A percentile compares a stretch with the other conserved stretches of the same genome.
Conservation (phyloP, 2,329 filamentous ascomycete genomes). For the Pseudogymnoascus destructans region DNA sequence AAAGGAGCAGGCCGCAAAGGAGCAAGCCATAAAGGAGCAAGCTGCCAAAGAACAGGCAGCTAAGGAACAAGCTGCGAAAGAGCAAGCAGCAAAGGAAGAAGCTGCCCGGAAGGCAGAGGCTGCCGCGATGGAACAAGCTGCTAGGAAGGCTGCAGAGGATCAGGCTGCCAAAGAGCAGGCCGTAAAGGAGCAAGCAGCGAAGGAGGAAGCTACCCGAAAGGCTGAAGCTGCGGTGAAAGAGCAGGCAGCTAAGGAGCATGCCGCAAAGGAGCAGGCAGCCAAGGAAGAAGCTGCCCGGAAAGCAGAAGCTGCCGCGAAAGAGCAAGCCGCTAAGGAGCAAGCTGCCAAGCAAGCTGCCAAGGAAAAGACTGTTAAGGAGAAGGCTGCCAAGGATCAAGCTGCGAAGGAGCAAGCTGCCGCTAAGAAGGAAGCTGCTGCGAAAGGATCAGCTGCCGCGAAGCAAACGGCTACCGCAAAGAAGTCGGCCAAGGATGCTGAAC, state of each 20-base stretch:
- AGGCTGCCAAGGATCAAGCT: not conserved
- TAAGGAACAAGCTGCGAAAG: not conserved
- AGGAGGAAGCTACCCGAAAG: not conserved
- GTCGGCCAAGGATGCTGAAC: not conserved
- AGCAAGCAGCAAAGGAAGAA: not conserved
- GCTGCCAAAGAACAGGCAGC: not conserved
- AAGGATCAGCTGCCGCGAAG: not conserved
- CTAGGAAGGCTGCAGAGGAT: not conserved
- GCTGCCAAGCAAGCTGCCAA: not conserved
- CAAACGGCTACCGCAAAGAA: not conserved
- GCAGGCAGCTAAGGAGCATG: too few relatives aligned
- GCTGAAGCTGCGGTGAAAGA: not conserved
- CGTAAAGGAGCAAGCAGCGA: not conserved
- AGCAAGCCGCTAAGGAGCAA: not conserved
- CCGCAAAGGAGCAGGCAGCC: too few relatives aligned
- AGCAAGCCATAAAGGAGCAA: not conserved
- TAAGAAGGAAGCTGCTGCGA: not conserved
- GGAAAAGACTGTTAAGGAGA: not conserved
- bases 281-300: too few relatives aligned
- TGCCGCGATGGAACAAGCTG: not conserved
- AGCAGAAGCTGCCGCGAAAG: not conserved
- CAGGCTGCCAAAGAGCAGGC: not conserved
- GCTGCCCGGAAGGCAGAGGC: not conserved
- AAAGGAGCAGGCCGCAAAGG: not conserved
- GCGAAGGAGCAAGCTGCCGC: not conserved